Conservation (phyloP, 768 basidiomycete genomes). For the Postia placenta region DNA sequence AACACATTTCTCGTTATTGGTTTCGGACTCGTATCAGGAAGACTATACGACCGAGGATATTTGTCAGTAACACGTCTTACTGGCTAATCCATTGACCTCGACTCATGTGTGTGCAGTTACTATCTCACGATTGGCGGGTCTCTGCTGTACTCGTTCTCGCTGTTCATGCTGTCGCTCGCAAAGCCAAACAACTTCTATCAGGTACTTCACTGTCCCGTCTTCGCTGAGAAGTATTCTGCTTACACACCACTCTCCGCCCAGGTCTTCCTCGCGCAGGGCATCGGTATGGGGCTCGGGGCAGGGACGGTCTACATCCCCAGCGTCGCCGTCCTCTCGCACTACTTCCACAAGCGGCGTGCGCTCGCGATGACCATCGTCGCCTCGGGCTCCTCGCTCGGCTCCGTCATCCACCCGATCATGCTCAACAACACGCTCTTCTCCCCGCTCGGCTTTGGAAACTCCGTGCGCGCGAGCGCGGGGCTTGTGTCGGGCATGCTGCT, state of each 20-base stretch:
- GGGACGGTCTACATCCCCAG: slow-evolving; percentile 48
- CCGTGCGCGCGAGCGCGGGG: slow-evolving; percentile 36
- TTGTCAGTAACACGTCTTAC: slow-evolving; percentile 26
- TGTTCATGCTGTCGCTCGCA: slow-evolving; percentile 39
- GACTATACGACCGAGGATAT: slow-evolving; percentile 27
- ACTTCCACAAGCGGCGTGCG: slow-evolving; percentile 41
- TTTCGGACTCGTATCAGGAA: slow-evolving; percentile 15
- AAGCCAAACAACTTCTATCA: slow-evolving; percentile 30
- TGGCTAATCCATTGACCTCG: slow-evolving; percentile 46
- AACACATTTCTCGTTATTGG: slow-evolving; percentile 19
- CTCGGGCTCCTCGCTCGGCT: slow-evolving; percentile 29
- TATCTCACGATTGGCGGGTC: slow-evolving; percentile 18
- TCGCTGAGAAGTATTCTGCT: slow-evolving; percentile 25
- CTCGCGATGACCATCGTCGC: slow-evolving; percentile 51
- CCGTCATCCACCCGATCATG: slow-evolving; percentile 2
- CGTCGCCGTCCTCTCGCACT: slow-evolving; percentile 41
- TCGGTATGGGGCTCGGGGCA: slow-evolving; percentile 48
- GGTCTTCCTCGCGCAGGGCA: slow-evolving; percentile 48
- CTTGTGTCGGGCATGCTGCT: slow-evolving; percentile 27
- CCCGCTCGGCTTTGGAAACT: slow-evolving; percentile 32
- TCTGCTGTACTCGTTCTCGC: slow-evolving; percentile 20
- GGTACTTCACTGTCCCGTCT: slow-evolving; percentile 23
- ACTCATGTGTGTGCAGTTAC: slow-evolving; percentile 43
- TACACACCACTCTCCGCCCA: slow-evolving; percentile 26
- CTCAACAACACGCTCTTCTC: slow-evolving; percentile 9